Base-by-base conservation (phyloP, 2,329 filamentous ascomycete genomes). In the Nemania bipapillata region DNA sequence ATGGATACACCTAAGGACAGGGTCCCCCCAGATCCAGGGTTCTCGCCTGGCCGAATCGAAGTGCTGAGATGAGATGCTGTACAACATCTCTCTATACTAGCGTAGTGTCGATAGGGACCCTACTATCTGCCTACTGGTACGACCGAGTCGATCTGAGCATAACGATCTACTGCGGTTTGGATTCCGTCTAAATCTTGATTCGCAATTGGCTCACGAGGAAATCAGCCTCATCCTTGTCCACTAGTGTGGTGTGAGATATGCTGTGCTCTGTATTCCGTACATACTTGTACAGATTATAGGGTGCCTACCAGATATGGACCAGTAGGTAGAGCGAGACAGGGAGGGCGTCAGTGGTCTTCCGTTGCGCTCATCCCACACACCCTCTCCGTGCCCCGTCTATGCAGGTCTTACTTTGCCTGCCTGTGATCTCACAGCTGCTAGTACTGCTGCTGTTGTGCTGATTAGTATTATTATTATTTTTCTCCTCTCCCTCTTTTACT, bases 171-270 rank as follows among this genome's bases (percentile, higher is more conserved):
- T 61, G 49, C 65, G 64, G 64, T 52, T n/a, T 28, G 28, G n/a
- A 53, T 49, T 55, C 40, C 20, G 22, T 58, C 37, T 30, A 55
- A 50, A 54, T 65, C 22, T 50, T 26, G n/a, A 24, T 26, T 57
- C 20, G 35, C 53, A 15, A 62, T 69, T 69, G 57, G 63, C 40
- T 63, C 49, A n/a, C 45, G 24, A 11, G 37, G 52, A 47, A 54
- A 70, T 71, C 64, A 71, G 67, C 70, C 70, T 71, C 68, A 71
- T 68, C 67, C 70, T 65, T 64, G 66, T 17, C 15, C 17, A 47
- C 7, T 49, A 40, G 22, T 57, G 55, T 55, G 45, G 37, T 49
- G 50, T 35, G 15, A 55, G 30, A n/a, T 45, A 5, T 45, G 2
- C 40, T 45, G 37, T 32, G 30, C 30, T 32, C 30, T 32, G 30